Evolutionary conservation across 768 basidiomycete species (phyloP).

Genomic region (Mycena kentingensis): DNA sequence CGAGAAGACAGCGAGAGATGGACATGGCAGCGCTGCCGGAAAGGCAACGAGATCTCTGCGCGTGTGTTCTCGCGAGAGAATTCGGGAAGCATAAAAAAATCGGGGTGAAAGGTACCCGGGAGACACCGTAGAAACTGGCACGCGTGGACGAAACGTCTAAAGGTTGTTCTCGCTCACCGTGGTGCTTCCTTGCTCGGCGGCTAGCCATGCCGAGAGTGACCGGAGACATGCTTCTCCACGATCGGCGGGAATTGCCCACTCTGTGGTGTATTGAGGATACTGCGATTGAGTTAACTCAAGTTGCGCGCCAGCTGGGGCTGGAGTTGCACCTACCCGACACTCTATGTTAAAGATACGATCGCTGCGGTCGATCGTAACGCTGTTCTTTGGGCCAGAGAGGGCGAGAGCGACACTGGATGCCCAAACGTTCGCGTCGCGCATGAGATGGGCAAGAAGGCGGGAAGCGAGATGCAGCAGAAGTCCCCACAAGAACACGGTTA

Average conservation of each 20-base stretch:
- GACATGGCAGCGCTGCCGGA: neutral
- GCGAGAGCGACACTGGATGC: conserved; percentile 68
- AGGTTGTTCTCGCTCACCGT: conserved; percentile 10
- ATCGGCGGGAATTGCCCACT: conserved; percentile 87
- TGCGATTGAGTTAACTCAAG: conserved; percentile 30
- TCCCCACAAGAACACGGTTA: neutral
- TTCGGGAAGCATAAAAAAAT: neutral
- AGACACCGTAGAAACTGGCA: neutral
- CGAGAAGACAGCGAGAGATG: neutral
- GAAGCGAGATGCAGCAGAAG: neutral
- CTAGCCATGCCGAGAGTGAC: conserved; percentile 73
- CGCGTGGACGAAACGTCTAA: too few species aligned
- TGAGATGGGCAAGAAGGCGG: neutral
- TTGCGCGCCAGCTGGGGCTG: neutral
- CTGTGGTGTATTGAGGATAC: conserved; percentile 93
- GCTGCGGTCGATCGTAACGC: conserved; percentile 72
- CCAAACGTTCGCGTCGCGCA: conserved; percentile 46
- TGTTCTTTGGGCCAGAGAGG: conserved; percentile 55
- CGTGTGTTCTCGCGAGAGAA: neutral
- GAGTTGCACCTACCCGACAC: conserved; percentile 65
- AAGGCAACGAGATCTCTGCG: neutral
- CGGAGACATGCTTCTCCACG: conserved; percentile 66
- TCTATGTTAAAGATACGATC: conserved; percentile 90
- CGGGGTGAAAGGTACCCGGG: neutral
- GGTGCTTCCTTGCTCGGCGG: conserved; percentile 48